A percentile compares a stretch with the other conserved stretches of the same genome.
Evolutionary conservation across 805 yeast species (phyloP).

Genomic region (Saccharomyces paradoxus): DNA sequence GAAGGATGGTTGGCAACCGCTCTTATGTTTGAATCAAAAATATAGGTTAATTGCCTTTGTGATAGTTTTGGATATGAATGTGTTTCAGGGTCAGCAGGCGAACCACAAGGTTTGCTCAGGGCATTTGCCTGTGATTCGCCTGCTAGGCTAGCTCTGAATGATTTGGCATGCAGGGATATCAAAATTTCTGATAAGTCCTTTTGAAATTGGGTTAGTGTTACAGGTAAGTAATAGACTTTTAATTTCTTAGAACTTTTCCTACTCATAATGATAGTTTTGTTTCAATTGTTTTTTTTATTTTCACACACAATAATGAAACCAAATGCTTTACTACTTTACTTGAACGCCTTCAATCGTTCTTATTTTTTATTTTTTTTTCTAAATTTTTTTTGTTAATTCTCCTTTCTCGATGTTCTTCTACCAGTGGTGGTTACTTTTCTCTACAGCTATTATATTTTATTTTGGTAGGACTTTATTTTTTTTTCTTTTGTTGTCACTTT

Average conservation of each 20-base stretch:
- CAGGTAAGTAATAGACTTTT: constrained; percentile 30
- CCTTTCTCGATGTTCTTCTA: neutral
- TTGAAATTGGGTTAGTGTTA: constrained; percentile 38
- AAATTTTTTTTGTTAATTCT: neutral
- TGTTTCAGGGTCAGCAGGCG: neutral
- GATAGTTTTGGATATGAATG: constrained; percentile 28
- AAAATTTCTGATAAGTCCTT: constrained; percentile 37
- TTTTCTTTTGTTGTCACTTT: neutral
- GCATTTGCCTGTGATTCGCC: constrained; percentile 3
- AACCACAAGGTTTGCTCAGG: neutral
- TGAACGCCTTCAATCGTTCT: neutral
- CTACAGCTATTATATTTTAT: neutral
- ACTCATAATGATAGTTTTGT: neutral
- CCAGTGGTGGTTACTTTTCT: neutral
- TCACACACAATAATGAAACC: neutral
- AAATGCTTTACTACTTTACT: neutral
- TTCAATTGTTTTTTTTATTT: neutral
- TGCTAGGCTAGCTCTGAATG: constrained; percentile 21
- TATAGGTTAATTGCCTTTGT: constrained; percentile 29
- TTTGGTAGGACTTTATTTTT: neutral
- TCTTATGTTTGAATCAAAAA: constrained; percentile 34
- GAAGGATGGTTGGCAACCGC: constrained; percentile 61
- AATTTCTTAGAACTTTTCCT: constrained; percentile 2
- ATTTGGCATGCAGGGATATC: constrained; percentile 35
- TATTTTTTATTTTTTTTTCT: neutral